Base-by-base conservation (phyloP, 768 basidiomycete genomes). In the Leccinum broughii region DNA sequence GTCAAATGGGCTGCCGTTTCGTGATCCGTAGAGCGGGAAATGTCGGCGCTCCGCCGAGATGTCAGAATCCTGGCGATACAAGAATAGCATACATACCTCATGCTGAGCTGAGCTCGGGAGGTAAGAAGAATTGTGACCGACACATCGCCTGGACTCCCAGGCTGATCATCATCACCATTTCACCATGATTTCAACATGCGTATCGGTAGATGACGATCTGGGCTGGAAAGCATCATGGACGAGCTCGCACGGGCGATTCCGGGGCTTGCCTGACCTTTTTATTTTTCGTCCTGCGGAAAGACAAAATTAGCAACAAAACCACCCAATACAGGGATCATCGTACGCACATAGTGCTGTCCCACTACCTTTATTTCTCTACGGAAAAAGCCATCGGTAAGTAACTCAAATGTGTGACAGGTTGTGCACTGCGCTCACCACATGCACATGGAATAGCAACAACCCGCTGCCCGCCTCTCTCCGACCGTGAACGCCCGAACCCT, bases 141-240 rank as follows among this genome's bases (percentile, higher is more conserved):
- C 20, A 22, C 13, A 32, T 54, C 51, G 24, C 54, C 37, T 53
- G 37, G 51, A 28, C 39, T n/a, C 44, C 34, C 13, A 14, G 62
- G 34, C 17, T 34, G 32, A 54, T 30, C 39, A 48, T 22, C 11
- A 26, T 14, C 6, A 26, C 34, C 5, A 34, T 34, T 13, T 13
- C 34, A 34, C 34, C 34, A 34, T 11, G 34, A 34, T 54, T 54
- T 51, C 50, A 57, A 56, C 66, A 24, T 54, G 32, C 49, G 51
- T 61, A 46, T 20, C 20, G 4, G 44, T 20, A 44, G n/a, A 13
- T 41, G n/a, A 41, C 8, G 17, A 7, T 44, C 41, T 20, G 44
- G 44, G 11, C 11, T 46, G 44, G 5, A 20, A 46, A 46, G n/a
- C 10, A 20, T 20, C 11, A 5, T 20, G 44, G 44, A 20, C n/a